A percentile compares a stretch with the other conserved stretches of the same genome.
phyloP scores from a whole-genome alignment of 1,284 basidiomycete genomes.

The Hymenochaete sp. region DNA sequence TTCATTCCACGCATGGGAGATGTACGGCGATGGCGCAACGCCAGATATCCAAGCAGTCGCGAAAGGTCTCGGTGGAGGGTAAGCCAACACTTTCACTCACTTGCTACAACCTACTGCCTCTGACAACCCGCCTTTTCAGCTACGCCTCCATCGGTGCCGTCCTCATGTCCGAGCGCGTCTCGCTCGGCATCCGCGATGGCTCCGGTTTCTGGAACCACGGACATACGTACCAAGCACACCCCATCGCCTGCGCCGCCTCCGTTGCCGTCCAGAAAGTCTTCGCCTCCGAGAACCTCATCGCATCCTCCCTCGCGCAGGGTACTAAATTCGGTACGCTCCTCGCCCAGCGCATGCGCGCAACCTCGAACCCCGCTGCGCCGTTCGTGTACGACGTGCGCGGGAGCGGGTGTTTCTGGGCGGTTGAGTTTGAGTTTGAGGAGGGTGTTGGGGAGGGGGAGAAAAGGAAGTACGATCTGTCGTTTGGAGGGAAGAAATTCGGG shows the following conservation, averaged over 20 bases:
- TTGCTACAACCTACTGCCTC: not conserved
- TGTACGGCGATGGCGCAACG: constrained; percentile 61
- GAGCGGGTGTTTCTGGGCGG: constrained; percentile 70
- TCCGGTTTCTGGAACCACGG: constrained; percentile 75
- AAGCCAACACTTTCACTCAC: constrained; percentile 24
- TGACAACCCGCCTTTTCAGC: constrained; percentile 29
- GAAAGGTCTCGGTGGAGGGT: constrained; percentile 83
- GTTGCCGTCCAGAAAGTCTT: constrained; percentile 75
- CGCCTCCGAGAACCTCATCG: constrained; percentile 56
- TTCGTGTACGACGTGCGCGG: constrained; percentile 71
- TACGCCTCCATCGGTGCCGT: constrained; percentile 80
- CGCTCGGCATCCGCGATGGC: constrained; percentile 55
- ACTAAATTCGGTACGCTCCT: constrained; percentile 53
- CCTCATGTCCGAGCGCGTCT: constrained; percentile 63
- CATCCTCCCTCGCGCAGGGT: constrained; percentile 56
- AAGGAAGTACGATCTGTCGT: constrained; percentile 34
- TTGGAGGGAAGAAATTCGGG: constrained; percentile 47
- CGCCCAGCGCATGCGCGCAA: constrained; percentile 40
- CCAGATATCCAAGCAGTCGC: constrained; percentile 82
- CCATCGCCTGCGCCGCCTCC: constrained; percentile 66
- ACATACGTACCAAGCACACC: constrained; percentile 79
- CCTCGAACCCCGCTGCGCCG: constrained; percentile 49
- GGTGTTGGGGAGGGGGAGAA: constrained; percentile 34
- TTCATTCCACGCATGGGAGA: constrained; percentile 79
- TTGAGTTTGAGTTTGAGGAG: constrained; percentile 66